A percentile compares a stretch with the other conserved stretches of the same genome.
These are phyloP conservation scores for Dryadomyces quercus-mongolicae DNA, from an alignment of 2,329 filamentous ascomycete species.

Conservation along the genomic window DNA sequence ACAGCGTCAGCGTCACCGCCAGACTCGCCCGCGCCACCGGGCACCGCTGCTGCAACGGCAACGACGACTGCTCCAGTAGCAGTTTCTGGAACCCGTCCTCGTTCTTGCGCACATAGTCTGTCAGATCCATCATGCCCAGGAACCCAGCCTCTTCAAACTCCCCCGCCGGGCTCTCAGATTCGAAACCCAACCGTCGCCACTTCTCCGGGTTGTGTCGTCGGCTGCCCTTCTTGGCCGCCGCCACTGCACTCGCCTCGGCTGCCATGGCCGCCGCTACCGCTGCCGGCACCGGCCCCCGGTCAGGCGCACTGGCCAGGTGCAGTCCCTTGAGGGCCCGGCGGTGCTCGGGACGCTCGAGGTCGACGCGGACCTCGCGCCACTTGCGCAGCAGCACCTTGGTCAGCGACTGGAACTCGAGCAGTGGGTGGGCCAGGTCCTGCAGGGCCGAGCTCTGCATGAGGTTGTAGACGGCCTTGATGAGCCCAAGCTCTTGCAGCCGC, in stretches of 20 bases:
- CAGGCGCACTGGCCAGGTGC: constrained; percentile 69
- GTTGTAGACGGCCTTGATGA: constrained; percentile 82
- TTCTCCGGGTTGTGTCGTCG: constrained; percentile 76
- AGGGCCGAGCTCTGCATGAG: constrained; percentile 91
- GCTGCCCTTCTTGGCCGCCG: constrained; percentile 41
- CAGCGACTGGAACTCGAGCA: constrained; percentile 85
- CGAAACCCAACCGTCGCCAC: constrained; percentile 86
- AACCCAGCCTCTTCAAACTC: constrained; percentile 84
- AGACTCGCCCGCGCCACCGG: constrained; percentile 80
- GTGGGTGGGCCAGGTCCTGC: constrained; percentile 78
- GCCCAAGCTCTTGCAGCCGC: constrained; percentile 77
- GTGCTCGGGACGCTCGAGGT: constrained; percentile 80
- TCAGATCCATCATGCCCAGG: constrained; percentile 93
- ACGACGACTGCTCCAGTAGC: constrained; percentile 74
- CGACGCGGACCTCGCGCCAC: constrained; percentile 77
- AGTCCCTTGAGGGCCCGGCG: constrained; percentile 75
- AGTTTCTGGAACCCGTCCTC: constrained; percentile 90
- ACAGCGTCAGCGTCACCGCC: constrained; percentile 75
- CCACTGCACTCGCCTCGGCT: background rate
- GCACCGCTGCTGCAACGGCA: constrained; percentile 60
- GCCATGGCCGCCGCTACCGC: constrained; percentile 15
- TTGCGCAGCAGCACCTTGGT: constrained; percentile 79
- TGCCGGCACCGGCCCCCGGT: constrained; percentile 25
- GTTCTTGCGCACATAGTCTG: constrained; percentile 84
- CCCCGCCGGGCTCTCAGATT: constrained; percentile 71